Conservation (phyloP, 1,284 basidiomycete species). For the Schizophyllum commune region DNA sequence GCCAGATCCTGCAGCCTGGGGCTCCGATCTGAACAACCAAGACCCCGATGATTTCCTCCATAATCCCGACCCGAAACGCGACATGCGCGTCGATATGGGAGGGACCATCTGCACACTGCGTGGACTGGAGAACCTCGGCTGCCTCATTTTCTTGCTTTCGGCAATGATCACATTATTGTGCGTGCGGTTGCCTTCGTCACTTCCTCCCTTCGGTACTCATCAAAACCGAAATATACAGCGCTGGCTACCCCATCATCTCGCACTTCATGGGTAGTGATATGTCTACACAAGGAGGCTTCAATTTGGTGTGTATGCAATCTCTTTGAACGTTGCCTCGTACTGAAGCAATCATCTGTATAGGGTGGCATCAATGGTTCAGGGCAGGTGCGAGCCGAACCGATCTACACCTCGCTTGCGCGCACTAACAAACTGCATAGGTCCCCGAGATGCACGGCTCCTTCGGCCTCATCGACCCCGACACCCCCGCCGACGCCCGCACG, state of each 20-base stretch:
- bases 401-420: not conserved
- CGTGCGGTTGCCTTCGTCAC: slow-evolving; percentile 16
- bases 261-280: slow-evolving; percentile 47
- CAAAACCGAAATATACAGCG: slow-evolving; percentile 31
- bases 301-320: slow-evolving; percentile 18
- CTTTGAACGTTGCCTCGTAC: not conserved
- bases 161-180: slow-evolving; percentile 70
- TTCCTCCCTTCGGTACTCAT: not conserved
- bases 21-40: slow-evolving; percentile 46
- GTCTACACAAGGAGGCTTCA: slow-evolving; percentile 60
- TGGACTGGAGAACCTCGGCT: slow-evolving; percentile 73
- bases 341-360: slow-evolving; percentile 18
- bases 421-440: slow-evolving; percentile 33
- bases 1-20: slow-evolving; percentile 63
- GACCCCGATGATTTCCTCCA: slow-evolving; percentile 71
- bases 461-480: slow-evolving; percentile 72
- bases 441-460: slow-evolving; percentile 58
- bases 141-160: slow-evolving; percentile 54
- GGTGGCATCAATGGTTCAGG: slow-evolving; percentile 79
- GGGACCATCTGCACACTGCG: slow-evolving; percentile 64
- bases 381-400: slow-evolving; percentile 38
- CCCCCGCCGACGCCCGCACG: slow-evolving; percentile 55
- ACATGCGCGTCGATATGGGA: slow-evolving; percentile 51
- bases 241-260: slow-evolving; percentile 75
- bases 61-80: slow-evolving; percentile 67